Evolutionary conservation across 2,329 filamentous ascomycete species (phyloP), one percentile per base, ranked within the genome.

Genomic region (Ceratocystis colombiana): DNA sequence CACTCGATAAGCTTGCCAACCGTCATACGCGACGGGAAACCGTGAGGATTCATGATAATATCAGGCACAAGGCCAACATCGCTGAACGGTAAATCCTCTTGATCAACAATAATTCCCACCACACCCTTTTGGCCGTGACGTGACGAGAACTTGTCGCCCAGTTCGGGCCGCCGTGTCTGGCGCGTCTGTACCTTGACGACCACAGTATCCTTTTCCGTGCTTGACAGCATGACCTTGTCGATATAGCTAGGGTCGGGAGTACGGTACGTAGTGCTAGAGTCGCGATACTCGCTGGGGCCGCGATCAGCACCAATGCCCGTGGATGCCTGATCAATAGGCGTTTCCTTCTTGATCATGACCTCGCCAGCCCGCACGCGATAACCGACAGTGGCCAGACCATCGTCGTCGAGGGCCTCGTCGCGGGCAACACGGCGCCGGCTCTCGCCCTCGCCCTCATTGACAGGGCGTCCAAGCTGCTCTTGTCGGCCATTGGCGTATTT

Each of bases 31-130:
- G 93, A 97, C 1, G 94, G 94, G 82, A 99, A 99, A 86, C 94
- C 94, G 78, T 99, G 94, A 0, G 95, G 94, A 79, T 99, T 99
- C 94, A 99, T 99, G 84, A 99, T 99, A 71, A 99, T 96, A 76
- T 99, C 94, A 0, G 94, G 94, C n/a, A 86, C 88, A 70, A 99
- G 84, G 1, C 94, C 95, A 64, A 82, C 80, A 76, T 99, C 94
- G 45, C 88, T 88, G 78, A 99, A 99, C 0, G 94, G 94, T 85
- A 99, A 88, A 74, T 99, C 94, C 73, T 94, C 91, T 77, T 97
- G 93, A 69, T 96, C 89, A 20, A 93, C 91, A 67, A 99, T 96
- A 71, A 97, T 93, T 66, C 94, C 94, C 1, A 96, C 91, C 22
- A 97, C 94, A 78, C 94, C 94, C 76, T 99, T 99, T 73, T 99